Evolutionary conservation across 2,329 filamentous ascomycete genomes (phyloP).

Genomic region (Pseudocercospora cruenta): DNA sequence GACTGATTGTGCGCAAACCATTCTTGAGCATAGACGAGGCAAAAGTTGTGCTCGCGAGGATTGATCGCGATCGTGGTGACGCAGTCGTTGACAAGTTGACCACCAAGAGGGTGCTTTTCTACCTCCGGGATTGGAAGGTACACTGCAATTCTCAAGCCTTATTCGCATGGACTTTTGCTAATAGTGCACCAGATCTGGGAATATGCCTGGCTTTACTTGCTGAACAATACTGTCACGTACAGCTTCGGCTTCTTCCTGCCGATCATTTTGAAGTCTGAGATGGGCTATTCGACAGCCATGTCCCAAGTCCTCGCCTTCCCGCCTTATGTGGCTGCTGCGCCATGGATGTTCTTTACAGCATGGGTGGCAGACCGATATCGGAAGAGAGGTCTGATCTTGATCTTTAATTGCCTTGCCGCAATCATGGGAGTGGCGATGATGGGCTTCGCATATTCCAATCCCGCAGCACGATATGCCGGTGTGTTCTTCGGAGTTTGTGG

Average conservation of each 20-base stretch:
- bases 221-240: slow-evolving; percentile 39
- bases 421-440: slow-evolving; percentile 24
- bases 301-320: slow-evolving; percentile 41
- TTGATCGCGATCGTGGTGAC: slow-evolving; percentile 44
- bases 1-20: slow-evolving; percentile 24
- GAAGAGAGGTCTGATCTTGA: slow-evolving; percentile 28
- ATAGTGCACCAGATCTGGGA: slow-evolving; percentile 38
- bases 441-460: slow-evolving; percentile 20
- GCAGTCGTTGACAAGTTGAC: slow-evolving; percentile 35
- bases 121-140: slow-evolving; percentile 43
- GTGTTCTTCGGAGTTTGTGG: slow-evolving; percentile 75
- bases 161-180: background rate
- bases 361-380: slow-evolving; percentile 29
- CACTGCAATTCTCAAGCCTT: slow-evolving; percentile 6
- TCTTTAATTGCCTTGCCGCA: slow-evolving; percentile 21
- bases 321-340: slow-evolving; percentile 40
- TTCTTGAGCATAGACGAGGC: slow-evolving; percentile 29
- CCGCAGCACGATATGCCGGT: slow-evolving; percentile 61
- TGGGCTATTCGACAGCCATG: slow-evolving; percentile 42
- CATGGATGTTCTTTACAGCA: slow-evolving; percentile 34
- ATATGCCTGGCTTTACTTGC: slow-evolving; percentile 36
- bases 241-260: slow-evolving; percentile 45
- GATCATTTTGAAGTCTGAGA: slow-evolving; percentile 42
- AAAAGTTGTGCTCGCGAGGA: slow-evolving; percentile 39
- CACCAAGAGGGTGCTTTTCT: slow-evolving; percentile 30